Conservation (phyloP, 1,284 basidiomycete genomes). For the Fomitiporia mediterranea region DNA sequence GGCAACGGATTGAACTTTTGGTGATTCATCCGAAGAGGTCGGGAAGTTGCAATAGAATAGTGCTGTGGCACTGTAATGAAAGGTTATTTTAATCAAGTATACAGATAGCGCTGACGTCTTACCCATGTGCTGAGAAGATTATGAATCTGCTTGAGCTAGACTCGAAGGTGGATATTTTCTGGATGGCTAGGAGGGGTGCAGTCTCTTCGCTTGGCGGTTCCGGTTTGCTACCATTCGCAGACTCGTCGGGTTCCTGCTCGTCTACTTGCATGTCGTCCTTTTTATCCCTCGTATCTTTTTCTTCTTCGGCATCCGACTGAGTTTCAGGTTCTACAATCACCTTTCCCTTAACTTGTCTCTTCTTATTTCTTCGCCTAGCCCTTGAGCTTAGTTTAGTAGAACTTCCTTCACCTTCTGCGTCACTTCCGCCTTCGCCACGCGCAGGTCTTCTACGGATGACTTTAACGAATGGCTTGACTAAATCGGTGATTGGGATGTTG, state of each 20-base stretch:
- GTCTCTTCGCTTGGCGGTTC: conserved; percentile 22
- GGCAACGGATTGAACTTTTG: conserved; percentile 41
- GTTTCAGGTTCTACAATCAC: conserved; percentile 22
- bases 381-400: conserved; percentile 25
- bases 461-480: conserved; percentile 58
- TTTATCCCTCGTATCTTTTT: conserved; percentile 21
- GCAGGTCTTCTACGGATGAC: conserved; percentile 38
- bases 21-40: conserved; percentile 24
- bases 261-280: conserved; percentile 27
- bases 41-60: conserved; percentile 51
- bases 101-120: conserved; percentile 4
- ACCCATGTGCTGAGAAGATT: conserved; percentile 70
- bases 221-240: conserved; percentile 22
- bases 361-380: conserved; percentile 27
- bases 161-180: conserved; percentile 39
- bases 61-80: conserved; percentile 52
- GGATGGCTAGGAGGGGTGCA: conserved; percentile 47
- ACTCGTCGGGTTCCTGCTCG: conserved; percentile 10
- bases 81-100: neutral
- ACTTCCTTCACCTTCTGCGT: conserved; percentile 30
- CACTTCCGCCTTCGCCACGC: conserved; percentile 34
- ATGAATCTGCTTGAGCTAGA: conserved; percentile 36
- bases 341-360: conserved; percentile 30
- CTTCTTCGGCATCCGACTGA: conserved; percentile 24
- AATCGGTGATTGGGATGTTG: conserved; percentile 51